Evolutionary conservation across 2,329 filamentous ascomycete species (phyloP), one percentile per base, ranked within the genome.

Genomic region (Stromatinia cepivora): DNA sequence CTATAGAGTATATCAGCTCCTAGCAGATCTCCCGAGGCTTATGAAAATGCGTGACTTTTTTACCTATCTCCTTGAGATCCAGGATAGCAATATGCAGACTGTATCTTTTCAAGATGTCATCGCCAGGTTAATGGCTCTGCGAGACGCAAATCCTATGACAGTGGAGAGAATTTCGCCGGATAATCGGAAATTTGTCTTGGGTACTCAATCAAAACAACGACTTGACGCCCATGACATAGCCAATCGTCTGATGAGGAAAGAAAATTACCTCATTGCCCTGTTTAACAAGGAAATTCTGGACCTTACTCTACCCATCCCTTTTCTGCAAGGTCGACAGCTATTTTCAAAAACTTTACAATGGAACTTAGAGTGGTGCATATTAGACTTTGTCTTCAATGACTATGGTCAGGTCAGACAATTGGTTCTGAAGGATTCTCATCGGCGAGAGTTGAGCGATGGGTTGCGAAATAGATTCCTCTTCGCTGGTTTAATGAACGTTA

Each of bases 181-280:
- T 71, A 85, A 86, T 73, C 84, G 86, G 70, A 86, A 84, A 72
- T 87, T 86, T 70, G 39, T 48, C 13, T 84, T 72, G 34, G 91
- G 92, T 58, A 93, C 89, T 70, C 93, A 96, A 77, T 96, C 93
- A 31, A 97, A 97, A 79, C 93, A 98, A 80, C 87, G 94, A 72
- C 89, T 99, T 75, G 95, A 97, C 80, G 95, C 95, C 15, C 93
- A 97, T 76, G 95, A 97, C 77, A 98, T 99, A 78, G 95, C 95
- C 9, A 99, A 98, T 77, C 88, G 95, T 45, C 82, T 99, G 58
- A 98, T 99, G 95, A 90, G 95, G 70, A 91, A 92, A 77, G 94
- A 97, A 72, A 99, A 99, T 77, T 99, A 97, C 76, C 87, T 97
- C 72, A 97, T 99, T 76, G 95, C 95, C 6, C 84, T 99, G 76